A percentile compares a stretch with the other conserved stretches of the same genome.
phyloP scores from a whole-genome alignment of 192 early-diverging fungal genomes.

The Coemansia sp. region DNA sequence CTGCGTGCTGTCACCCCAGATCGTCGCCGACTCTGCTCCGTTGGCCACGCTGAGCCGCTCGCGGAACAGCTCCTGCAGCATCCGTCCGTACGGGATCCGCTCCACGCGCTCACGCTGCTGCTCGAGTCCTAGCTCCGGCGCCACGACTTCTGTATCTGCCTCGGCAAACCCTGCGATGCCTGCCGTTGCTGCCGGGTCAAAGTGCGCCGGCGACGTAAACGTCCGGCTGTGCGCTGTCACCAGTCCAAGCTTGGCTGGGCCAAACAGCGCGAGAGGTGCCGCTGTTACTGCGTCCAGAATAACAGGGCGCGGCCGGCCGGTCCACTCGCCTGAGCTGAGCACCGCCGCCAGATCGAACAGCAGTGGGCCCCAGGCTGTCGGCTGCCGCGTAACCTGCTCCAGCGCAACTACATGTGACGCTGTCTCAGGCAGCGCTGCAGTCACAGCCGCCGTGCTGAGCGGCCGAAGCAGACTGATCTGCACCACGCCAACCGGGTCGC shows the following conservation, averaged over 20 bases:
- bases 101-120: conserved; percentile 51
- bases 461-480: conserved; percentile 79
- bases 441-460: conserved; percentile 63
- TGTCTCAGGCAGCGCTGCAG: conserved; percentile 61
- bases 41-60: conserved; percentile 79
- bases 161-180: conserved; percentile 23
- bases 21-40: conserved; percentile 65
- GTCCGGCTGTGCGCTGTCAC: conserved; percentile 20
- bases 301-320: conserved; percentile 39
- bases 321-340: conserved; percentile 63
- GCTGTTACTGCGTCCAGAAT: conserved; percentile 40
- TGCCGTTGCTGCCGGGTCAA: conserved; percentile 37
- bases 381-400: conserved; percentile 61
- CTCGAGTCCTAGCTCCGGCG: conserved; percentile 25
- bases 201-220: conserved; percentile 38
- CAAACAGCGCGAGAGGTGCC: conserved; percentile 22
- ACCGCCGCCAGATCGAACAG: conserved; percentile 82
- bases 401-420: conserved; percentile 65
- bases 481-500: conserved; percentile 64
- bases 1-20: conserved; percentile 64
- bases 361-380: conserved; percentile 75
- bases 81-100: conserved; percentile 78
- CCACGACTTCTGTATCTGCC: conserved; percentile 5
- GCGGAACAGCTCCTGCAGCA: conserved; percentile 77
- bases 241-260: conserved; percentile 22